Conservation (phyloP, 1,139 yeast species). For the Hyphopichia pseudoburtonii region DNA sequence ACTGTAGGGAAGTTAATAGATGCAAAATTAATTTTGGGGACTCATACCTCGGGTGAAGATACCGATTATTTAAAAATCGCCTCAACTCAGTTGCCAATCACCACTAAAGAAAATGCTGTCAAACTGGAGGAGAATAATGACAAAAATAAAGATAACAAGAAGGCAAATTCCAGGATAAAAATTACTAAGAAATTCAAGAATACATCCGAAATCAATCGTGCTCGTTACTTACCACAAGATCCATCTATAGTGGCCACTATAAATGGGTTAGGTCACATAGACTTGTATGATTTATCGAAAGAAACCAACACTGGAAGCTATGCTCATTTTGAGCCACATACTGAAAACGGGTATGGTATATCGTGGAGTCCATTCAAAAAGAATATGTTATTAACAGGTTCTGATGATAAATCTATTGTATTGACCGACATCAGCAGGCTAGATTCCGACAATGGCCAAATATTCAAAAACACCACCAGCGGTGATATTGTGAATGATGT, state of each 20-base stretch:
- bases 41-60: conserved; percentile 83
- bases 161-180: conserved; percentile 52
- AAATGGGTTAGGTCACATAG: conserved; percentile 72
- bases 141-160: conserved; percentile 15
- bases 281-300: conserved; percentile 52
- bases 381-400: conserved; percentile 56
- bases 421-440: conserved; percentile 48
- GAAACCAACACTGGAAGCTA: conserved; percentile 23
- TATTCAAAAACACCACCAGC: conserved; percentile 38
- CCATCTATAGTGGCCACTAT: conserved; percentile 71
- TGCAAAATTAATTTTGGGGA: conserved; percentile 65
- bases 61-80: conserved; percentile 78
- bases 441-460: conserved; percentile 12
- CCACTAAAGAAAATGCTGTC: conserved; percentile 14
- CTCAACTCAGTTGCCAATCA: conserved; percentile 62
- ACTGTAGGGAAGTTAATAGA: conserved; percentile 38
- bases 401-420: conserved; percentile 65
- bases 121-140: conserved; percentile 14
- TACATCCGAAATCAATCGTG: conserved; percentile 70
- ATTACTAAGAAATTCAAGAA: conserved; percentile 58
- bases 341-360: conserved; percentile 70
- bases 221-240: conserved; percentile 78
- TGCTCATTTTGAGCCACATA: conserved; percentile 51
- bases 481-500: conserved; percentile 69
- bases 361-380: conserved; percentile 54